Conservation (phyloP, 129 eudicot genomes). For the Kitagawia praeruptora region DNA sequence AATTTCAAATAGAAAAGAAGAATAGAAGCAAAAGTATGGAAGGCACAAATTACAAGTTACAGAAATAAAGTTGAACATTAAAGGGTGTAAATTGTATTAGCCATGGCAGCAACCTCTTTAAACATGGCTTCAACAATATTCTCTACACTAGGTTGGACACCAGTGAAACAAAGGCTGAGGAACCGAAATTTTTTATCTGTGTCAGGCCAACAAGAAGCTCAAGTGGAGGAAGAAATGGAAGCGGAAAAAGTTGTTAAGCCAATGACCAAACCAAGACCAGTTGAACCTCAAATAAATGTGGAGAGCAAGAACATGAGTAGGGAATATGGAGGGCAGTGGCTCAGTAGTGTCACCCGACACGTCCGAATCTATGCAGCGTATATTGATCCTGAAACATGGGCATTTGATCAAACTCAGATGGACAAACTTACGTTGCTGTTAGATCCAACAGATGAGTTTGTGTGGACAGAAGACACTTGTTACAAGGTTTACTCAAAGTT, state of each 20-base stretch:
- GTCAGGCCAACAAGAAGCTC: slow-evolving; percentile 45
- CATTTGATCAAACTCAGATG: slow-evolving; percentile 77
- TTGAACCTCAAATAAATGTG: slow-evolving; percentile 54
- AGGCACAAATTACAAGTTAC: slow-evolving; percentile 10
- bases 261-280: slow-evolving; percentile 46
- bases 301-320: slow-evolving; percentile 67
- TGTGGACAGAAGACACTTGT: slow-evolving; percentile 70
- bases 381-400: slow-evolving; percentile 73
- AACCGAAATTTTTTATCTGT: slow-evolving; percentile 16
- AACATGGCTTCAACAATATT: slow-evolving; percentile 50
- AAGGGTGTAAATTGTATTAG: slow-evolving; percentile 3
- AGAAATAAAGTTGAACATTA: background rate
- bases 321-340: slow-evolving; percentile 84
- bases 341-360: slow-evolving; percentile 73
- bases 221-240: slow-evolving; percentile 28
- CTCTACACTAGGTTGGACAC: slow-evolving; percentile 34
- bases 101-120: slow-evolving; percentile 64
- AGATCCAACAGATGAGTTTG: slow-evolving; percentile 80
- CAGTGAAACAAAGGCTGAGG: slow-evolving; percentile 15
- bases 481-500: slow-evolving; percentile 72
- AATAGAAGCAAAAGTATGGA: slow-evolving; percentile 4
- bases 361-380: slow-evolving; percentile 85
- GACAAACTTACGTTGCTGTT: slow-evolving; percentile 83
- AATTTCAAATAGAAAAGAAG: background rate
- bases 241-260: slow-evolving; percentile 11